These are phyloP conservation scores for Ustulina deusta DNA, from an alignment of 2,329 filamentous ascomycete species.

Conservation along the genomic window DNA sequence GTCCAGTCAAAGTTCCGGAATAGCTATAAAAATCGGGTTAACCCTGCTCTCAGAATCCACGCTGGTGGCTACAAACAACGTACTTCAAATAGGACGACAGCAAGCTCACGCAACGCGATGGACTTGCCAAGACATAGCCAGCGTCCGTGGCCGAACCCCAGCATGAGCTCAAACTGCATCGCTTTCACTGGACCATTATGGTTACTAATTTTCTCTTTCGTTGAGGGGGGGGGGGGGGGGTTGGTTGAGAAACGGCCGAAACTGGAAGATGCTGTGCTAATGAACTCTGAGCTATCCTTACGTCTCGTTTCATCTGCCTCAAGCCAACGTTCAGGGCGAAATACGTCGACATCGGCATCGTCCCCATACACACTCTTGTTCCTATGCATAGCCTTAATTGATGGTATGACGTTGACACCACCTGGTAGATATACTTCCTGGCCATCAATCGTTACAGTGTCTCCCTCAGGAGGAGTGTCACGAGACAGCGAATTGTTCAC, in stretches of 20 bases:
- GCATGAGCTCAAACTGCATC: conserved; percentile 30
- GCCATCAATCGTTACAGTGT: conserved; percentile 28
- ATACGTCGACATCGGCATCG: conserved; percentile 35
- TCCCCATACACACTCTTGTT: conserved; percentile 30
- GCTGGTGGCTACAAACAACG: neutral
- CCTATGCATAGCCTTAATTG: conserved; percentile 33
- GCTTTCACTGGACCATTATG: conserved; percentile 22
- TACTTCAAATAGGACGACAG: conserved; percentile 39
- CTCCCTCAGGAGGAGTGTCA: conserved; percentile 35
- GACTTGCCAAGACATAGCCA: conserved; percentile 38
- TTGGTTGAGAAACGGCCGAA: neutral
- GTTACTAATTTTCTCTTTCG: conserved; percentile 1
- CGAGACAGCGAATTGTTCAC: conserved; percentile 41
- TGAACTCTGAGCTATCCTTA: neutral
- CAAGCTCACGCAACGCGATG: conserved; percentile 30
- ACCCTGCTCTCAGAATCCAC: neutral
- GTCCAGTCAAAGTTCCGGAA: conserved; percentile 39
- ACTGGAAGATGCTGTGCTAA: neutral
- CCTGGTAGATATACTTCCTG: conserved; percentile 29
- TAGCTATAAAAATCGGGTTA: conserved; percentile 23
- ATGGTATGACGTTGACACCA: conserved; percentile 27
- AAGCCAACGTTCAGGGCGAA: conserved; percentile 42
- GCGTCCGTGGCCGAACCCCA: conserved; percentile 35
- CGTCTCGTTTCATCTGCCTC: conserved; percentile 27
- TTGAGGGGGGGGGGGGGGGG: too few species aligned